phyloP scores from a whole-genome alignment of 371 early-diverging fungal species.

The Furculomyces boomerangus region DNA sequence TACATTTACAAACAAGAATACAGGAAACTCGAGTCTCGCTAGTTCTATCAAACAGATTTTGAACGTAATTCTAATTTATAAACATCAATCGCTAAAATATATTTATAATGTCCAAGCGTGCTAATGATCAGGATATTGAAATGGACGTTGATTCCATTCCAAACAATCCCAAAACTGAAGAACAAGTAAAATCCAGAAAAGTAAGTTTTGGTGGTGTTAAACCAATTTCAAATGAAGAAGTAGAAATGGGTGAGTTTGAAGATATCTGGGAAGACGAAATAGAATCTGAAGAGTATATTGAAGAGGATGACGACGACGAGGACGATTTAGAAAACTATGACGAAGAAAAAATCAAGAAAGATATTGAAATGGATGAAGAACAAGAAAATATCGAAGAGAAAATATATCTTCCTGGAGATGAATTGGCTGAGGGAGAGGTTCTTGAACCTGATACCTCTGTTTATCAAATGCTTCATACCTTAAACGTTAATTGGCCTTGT shows the following conservation, averaged over 20 bases:
- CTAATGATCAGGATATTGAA: background rate
- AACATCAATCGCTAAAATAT: no score
- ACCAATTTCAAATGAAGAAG: background rate
- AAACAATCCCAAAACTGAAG: no score
- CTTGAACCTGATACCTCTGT: slow-evolving; percentile 84
- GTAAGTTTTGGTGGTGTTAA: background rate
- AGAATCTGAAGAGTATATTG: slow-evolving; percentile 50
- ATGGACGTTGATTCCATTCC: background rate
- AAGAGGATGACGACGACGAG: slow-evolving; percentile 31
- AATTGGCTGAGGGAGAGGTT: slow-evolving; percentile 70
- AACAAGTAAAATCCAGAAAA: background rate
- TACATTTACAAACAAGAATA: no score
- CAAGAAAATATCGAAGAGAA: slow-evolving; percentile 23
- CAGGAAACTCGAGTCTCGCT: no score
- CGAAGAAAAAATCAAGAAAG: slow-evolving; percentile 25
- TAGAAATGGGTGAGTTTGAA: slow-evolving; percentile 39
- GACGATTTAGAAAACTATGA: slow-evolving; percentile 19
- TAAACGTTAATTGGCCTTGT: slow-evolving; percentile 91
- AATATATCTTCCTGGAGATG: slow-evolving; percentile 84
- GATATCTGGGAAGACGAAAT: slow-evolving; percentile 90
- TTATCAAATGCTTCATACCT: slow-evolving; percentile 87
- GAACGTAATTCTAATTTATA: no score
- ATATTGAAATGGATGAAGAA: slow-evolving; percentile 30
- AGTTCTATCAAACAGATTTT: no score
- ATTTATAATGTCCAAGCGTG: background rate